Evolutionary conservation across 106 monocot genomes (phyloP).

Genomic region (Xerophyta viscosa): DNA sequence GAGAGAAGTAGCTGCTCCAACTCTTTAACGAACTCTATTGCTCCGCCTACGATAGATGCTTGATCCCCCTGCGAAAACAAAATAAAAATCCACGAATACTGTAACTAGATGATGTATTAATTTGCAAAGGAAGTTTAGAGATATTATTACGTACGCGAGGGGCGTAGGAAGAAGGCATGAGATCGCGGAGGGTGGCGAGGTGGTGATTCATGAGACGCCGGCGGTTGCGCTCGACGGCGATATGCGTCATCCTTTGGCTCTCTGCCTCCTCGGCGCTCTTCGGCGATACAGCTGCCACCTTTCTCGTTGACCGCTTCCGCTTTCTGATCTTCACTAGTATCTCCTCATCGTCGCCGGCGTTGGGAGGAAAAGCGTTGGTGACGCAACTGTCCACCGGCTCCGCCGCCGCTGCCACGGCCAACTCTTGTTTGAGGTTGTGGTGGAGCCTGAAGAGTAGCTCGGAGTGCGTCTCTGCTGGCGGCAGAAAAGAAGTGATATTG

Average conservation of each 20-base stretch:
- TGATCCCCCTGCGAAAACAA: conserved; percentile 31
- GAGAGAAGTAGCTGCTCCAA: conserved; percentile 45
- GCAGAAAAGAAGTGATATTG: conserved; percentile 1
- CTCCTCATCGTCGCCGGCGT: background rate
- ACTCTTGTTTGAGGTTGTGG: conserved; percentile 7
- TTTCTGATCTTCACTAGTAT: conserved; percentile 18
- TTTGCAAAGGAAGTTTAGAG: too few relatives aligned
- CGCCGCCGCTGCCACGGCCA: background rate
- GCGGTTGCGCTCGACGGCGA: conserved; percentile 89
- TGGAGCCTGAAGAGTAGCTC: conserved; percentile 40
- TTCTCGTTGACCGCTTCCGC: conserved; percentile 25
- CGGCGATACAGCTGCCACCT: background rate
- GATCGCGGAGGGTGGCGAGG: conserved; percentile 53
- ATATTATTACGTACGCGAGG: conserved; percentile 40
- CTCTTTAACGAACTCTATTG: conserved; percentile 61
- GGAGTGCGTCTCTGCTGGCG: conserved; percentile 18
- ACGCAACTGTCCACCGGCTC: conserved; percentile 62
- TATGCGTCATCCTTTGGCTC: conserved; percentile 87
- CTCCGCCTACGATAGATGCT: conserved; percentile 58
- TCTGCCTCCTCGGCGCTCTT: conserved; percentile 61
- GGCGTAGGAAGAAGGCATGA: conserved; percentile 71
- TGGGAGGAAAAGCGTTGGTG: conserved; percentile 23
- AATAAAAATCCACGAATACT: too few relatives aligned
- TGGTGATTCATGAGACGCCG: conserved; percentile 88
- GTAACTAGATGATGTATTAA: too few relatives aligned